Evolutionary conservation across 345 rosid genomes (phyloP).

Genomic region (Rhodomyrtus tomentosa): DNA sequence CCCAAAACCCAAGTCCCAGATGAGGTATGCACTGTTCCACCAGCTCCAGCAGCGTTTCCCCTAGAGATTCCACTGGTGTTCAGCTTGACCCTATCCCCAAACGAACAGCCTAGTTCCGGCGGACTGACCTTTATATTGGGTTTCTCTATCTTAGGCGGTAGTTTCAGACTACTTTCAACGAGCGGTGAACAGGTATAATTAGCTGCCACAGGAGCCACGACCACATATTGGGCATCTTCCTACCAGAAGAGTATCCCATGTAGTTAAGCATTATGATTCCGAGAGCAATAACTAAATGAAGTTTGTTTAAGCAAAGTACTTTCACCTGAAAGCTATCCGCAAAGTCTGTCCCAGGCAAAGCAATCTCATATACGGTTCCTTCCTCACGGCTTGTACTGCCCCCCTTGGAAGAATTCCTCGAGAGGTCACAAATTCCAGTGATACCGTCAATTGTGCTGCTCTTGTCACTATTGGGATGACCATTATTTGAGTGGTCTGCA

Average conservation of each 20-base stretch:
- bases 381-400: neutral
- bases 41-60: constrained; percentile 11
- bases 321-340: neutral
- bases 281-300: neutral
- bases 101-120: constrained; percentile 7
- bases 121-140: neutral
- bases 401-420: neutral
- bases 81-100: constrained; percentile 30
- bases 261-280: neutral
- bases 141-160: neutral
- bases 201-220: neutral
- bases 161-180: neutral
- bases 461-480: neutral
- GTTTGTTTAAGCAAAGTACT: neutral
- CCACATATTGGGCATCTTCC: neutral
- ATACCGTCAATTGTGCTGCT: neutral
- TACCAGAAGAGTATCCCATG: neutral
- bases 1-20: constrained; percentile 51
- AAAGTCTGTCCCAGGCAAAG: neutral
- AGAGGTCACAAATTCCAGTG: neutral
- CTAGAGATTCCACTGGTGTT: constrained; percentile 18
- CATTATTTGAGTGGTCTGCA: neutral
- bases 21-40: constrained; percentile 38
- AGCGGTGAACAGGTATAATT: neutral
- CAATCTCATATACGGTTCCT: neutral